These are phyloP conservation scores for Psilocybe sp. DNA, from an alignment of 768 basidiomycete genomes.

Conservation along the genomic window DNA sequence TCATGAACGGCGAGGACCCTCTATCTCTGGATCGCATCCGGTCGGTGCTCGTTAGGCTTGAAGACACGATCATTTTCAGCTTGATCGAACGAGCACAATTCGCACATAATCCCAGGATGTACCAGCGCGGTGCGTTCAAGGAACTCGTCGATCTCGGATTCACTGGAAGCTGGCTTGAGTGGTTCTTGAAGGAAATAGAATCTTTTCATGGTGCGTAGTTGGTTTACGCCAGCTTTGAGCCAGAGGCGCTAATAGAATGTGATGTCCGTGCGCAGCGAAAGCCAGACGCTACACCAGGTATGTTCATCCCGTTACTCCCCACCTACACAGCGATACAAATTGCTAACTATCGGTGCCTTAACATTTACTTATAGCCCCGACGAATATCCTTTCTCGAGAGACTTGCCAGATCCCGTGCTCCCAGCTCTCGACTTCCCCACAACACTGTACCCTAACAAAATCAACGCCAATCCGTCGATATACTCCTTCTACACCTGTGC, in stretches of 20 bases:
- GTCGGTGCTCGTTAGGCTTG: conserved; percentile 81
- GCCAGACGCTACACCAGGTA: conserved; percentile 94
- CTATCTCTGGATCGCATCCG: conserved; percentile 88
- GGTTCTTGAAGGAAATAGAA: conserved; percentile 96
- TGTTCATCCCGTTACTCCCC: conserved; percentile 6
- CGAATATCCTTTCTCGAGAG: conserved; percentile 90
- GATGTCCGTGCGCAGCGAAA: conserved; percentile 58
- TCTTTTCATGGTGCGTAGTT: conserved; percentile 82
- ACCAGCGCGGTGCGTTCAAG: conserved; percentile 73
- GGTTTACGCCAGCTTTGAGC: not conserved
- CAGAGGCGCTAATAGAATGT: conserved; percentile 6
- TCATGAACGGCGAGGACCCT: conserved; percentile 74
- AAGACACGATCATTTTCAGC: conserved; percentile 98
- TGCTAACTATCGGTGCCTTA: not conserved
- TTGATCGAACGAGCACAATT: conserved; percentile 98
- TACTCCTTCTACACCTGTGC: conserved; percentile 82
- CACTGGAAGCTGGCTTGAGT: conserved; percentile 90
- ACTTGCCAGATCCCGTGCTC: conserved; percentile 82
- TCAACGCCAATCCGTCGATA: conserved; percentile 89
- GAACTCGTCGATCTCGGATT: conserved; percentile 76
- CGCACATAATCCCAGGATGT: conserved; percentile 88
- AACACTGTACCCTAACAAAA: conserved; percentile 72
- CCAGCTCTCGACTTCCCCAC: conserved; percentile 68
- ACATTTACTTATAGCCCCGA: conserved; percentile 66
- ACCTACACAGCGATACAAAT: not conserved